A percentile compares a stretch with the other conserved stretches of the same genome.
These are phyloP conservation scores for Dryas integrifolia DNA, from an alignment of 331 rosid genomes.

Conservation along the genomic window DNA sequence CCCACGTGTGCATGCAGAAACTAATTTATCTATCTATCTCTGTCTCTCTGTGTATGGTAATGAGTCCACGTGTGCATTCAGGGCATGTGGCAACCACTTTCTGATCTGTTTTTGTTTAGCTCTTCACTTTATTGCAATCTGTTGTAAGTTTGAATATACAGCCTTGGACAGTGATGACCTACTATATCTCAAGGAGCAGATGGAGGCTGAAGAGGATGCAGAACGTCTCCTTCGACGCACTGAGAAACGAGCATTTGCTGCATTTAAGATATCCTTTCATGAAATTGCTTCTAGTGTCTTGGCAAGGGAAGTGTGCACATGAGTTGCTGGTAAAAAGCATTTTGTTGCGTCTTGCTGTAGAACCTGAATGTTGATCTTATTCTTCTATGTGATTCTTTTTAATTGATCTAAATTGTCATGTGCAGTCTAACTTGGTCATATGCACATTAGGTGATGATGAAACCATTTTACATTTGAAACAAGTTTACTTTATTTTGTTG, in stretches of 20 bases:
- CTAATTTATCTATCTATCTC: background rate
- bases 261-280: slow-evolving; percentile 93
- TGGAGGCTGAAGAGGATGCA: slow-evolving; percentile 99
- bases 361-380: background rate
- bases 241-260: slow-evolving; percentile 97
- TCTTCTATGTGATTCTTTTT: background rate
- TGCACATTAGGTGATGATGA: background rate
- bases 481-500: background rate
- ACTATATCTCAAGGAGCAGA: slow-evolving; percentile 97
- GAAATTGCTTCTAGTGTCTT: slow-evolving; percentile 12
- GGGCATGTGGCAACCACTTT: slow-evolving; percentile 6
- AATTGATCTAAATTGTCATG: background rate
- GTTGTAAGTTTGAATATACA: slow-evolving; percentile 59
- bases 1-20: background rate
- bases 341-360: background rate
- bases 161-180: slow-evolving; percentile 99
- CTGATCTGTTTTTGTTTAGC: slow-evolving; percentile 19
- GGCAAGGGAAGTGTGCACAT: background rate
- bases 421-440: background rate
- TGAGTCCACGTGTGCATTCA: background rate
- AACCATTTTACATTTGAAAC: background rate
- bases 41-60: background rate
- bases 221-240: slow-evolving; percentile 97
- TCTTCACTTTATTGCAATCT: slow-evolving; percentile 31
- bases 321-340: slow-evolving; percentile 11